A percentile compares a stretch with the other conserved stretches of the same genome.
phyloP scores from a whole-genome alignment of 495 filamentous ascomycete genomes.

The Hypoxylon rickii region DNA sequence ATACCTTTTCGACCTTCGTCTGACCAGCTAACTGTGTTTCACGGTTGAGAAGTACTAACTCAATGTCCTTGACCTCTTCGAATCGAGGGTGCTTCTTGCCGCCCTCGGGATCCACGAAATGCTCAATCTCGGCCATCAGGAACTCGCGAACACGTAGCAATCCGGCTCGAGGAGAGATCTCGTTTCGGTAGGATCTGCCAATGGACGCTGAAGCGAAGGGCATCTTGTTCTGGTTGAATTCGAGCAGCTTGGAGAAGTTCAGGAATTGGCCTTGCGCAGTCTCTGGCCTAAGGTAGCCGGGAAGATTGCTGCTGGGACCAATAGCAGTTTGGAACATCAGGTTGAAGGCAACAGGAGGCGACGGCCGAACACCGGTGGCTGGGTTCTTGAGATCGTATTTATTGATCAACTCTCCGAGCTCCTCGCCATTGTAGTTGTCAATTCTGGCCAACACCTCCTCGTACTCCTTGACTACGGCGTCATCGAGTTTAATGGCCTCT shows the following conservation, averaged over 20 bases:
- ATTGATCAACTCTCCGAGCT: slow-evolving; percentile 71
- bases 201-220: slow-evolving; percentile 80
- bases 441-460: slow-evolving; percentile 74
- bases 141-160: slow-evolving; percentile 81
- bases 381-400: slow-evolving; percentile 75
- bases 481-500: slow-evolving; percentile 66
- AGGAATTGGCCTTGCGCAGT: slow-evolving; percentile 79
- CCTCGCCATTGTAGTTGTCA: slow-evolving; percentile 74
- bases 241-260: slow-evolving; percentile 76
- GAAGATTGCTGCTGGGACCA: slow-evolving; percentile 63
- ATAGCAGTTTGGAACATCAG: slow-evolving; percentile 80
- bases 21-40: slow-evolving; percentile 64
- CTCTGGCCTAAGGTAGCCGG: slow-evolving; percentile 71
- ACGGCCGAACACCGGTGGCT: slow-evolving; percentile 59
- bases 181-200: slow-evolving; percentile 79
- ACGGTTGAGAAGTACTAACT: slow-evolving; percentile 63
- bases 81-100: slow-evolving; percentile 77
- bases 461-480: slow-evolving; percentile 70
- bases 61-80: slow-evolving; percentile 65
- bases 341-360: slow-evolving; percentile 72
- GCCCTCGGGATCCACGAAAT: slow-evolving; percentile 73
- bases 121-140: slow-evolving; percentile 83
- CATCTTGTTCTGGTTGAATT: slow-evolving; percentile 74
- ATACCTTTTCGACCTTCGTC: slow-evolving; percentile 55
- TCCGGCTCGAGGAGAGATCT: slow-evolving; percentile 75